A percentile compares a stretch with the other conserved stretches of the same genome.
These are phyloP conservation scores for Trametes cingulata DNA, from an alignment of 768 basidiomycete genomes.

Conservation along the genomic window DNA sequence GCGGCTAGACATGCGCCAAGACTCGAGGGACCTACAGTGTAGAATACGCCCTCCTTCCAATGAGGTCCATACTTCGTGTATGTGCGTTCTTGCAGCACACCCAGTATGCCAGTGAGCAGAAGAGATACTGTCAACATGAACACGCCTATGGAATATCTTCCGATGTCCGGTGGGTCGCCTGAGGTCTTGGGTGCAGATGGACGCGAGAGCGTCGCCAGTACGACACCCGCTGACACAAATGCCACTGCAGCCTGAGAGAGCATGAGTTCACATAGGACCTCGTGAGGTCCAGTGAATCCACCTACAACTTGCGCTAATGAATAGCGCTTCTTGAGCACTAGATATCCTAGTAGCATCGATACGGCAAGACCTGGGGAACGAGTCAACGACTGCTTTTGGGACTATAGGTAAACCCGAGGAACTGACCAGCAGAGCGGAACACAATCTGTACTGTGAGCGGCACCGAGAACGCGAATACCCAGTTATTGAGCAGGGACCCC, in stretches of 20 bases:
- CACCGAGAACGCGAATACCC: constrained; percentile 75
- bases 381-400: background rate
- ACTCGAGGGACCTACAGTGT: constrained; percentile 54
- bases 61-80: constrained; percentile 72
- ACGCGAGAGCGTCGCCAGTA: constrained; percentile 70
- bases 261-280: background rate
- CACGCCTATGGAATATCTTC: constrained; percentile 62
- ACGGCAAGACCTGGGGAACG: constrained; percentile 59
- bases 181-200: constrained; percentile 38
- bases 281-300: background rate
- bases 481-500: constrained; percentile 76
- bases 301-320: constrained; percentile 61
- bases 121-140: constrained; percentile 66
- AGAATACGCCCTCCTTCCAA: constrained; percentile 86
- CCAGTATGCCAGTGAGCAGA: constrained; percentile 66
- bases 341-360: constrained; percentile 71
- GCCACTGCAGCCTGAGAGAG: constrained; percentile 56
- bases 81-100: constrained; percentile 75
- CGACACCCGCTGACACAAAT: constrained; percentile 68
- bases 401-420: constrained; percentile 4
- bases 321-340: constrained; percentile 62
- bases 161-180: constrained; percentile 22
- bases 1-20: background rate
- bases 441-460: constrained; percentile 81
- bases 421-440: constrained; percentile 77